Evolutionary conservation across 208 protist genomes (phyloP).

Genomic region (Crithidia thermophila): DNA sequence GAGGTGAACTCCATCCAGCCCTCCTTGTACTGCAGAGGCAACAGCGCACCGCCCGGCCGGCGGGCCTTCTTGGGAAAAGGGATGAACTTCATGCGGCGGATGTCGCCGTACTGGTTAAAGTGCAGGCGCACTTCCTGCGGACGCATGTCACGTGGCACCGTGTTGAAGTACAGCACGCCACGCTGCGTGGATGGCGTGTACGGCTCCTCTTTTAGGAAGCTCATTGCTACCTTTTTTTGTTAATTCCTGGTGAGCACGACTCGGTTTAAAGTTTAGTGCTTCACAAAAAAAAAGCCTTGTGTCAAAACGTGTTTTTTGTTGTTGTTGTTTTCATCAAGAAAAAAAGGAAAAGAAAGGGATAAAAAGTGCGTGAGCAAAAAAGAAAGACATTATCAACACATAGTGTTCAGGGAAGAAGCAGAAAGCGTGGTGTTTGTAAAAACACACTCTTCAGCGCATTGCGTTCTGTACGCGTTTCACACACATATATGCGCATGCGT

Average conservation of each 20-base stretch:
- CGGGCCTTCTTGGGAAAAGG: constrained; percentile 81
- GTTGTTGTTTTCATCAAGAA: no score
- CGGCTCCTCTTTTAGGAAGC: constrained; percentile 3
- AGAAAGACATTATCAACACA: no score
- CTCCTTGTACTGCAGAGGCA: constrained; percentile 76
- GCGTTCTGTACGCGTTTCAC: no score
- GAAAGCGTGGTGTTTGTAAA: not conserved
- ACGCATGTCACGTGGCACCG: constrained; percentile 75
- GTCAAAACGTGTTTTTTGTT: no score
- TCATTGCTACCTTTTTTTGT: constrained; percentile 16
- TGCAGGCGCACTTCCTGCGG: constrained; percentile 74
- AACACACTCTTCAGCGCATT: no score
- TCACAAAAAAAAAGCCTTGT: no score
- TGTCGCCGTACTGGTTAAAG: constrained; percentile 65
- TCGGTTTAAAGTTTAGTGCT: no score
- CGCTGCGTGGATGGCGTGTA: constrained; percentile 51
- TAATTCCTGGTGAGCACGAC: no score
- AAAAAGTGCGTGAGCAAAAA: not conserved
- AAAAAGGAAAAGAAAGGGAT: not conserved
- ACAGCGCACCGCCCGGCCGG: constrained; percentile 60
- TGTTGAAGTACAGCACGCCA: constrained; percentile 80
- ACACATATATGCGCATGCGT: no score
- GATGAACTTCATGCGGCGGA: constrained; percentile 75
- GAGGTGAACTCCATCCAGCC: constrained; percentile 80
- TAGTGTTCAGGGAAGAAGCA: not conserved